Evolutionary conservation across 176 grass and related monocot species (phyloP).

Genomic region (Aegilops longissima): DNA sequence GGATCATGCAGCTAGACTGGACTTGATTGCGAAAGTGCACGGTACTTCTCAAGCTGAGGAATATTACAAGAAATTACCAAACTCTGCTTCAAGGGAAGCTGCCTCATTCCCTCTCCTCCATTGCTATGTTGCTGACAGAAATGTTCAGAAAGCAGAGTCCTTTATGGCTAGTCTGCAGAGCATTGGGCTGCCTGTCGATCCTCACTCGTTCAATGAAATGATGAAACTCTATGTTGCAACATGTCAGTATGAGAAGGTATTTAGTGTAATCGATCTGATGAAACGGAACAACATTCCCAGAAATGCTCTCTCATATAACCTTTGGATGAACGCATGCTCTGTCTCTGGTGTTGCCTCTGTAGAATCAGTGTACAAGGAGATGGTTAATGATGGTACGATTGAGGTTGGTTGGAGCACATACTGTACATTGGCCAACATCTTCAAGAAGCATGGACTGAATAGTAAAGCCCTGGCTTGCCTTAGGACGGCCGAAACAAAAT

Average conservation of each 20-base stretch:
- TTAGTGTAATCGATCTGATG: constrained; percentile 61
- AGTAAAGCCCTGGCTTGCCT: constrained; percentile 56
- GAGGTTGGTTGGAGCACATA: constrained; percentile 93
- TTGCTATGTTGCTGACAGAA: constrained; percentile 62
- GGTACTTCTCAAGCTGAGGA: constrained; percentile 56
- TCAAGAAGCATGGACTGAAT: constrained; percentile 43
- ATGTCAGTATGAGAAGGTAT: constrained; percentile 48
- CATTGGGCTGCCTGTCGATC: constrained; percentile 56
- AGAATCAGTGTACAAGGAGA: constrained; percentile 59
- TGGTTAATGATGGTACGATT: constrained; percentile 59
- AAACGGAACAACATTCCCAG: constrained; percentile 59
- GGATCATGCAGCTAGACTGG: constrained; percentile 70
- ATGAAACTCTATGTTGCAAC: constrained; percentile 74
- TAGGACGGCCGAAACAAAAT: constrained; percentile 65
- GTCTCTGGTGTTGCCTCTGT: constrained; percentile 49
- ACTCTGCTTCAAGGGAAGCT: constrained; percentile 48
- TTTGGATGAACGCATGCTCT: constrained; percentile 70
- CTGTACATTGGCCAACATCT: constrained; percentile 67
- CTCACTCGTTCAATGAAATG: constrained; percentile 81
- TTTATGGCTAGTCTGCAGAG: constrained; percentile 78
- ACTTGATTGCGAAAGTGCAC: constrained; percentile 57
- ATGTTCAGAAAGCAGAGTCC: constrained; percentile 66
- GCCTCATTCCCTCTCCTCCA: constrained; percentile 81
- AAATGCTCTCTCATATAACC: constrained; percentile 67
- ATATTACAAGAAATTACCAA: constrained; percentile 60